Percentiles rank a stretch among this genome's conserved stretches.
phyloP scores from a whole-genome alignment of 108 stramenopile genomes.

The Skeletonema potamos region DNA sequence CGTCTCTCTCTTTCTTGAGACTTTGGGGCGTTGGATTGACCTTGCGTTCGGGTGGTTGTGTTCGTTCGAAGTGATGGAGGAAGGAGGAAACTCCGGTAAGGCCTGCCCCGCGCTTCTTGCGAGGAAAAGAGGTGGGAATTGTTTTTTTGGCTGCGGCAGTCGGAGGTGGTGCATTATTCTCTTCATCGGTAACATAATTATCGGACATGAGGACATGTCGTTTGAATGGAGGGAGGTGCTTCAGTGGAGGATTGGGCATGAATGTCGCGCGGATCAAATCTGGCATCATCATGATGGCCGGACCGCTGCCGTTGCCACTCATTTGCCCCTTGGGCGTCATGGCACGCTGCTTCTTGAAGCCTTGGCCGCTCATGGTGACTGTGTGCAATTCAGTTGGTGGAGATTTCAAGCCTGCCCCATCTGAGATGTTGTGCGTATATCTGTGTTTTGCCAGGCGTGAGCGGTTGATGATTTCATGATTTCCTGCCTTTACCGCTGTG shows the following conservation, averaged over 20 bases:
- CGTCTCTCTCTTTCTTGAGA: slow-evolving; percentile 45
- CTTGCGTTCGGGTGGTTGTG: slow-evolving; percentile 53
- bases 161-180: slow-evolving; percentile 13
- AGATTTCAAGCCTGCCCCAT: too few species aligned
- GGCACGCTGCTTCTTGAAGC: slow-evolving; percentile 26
- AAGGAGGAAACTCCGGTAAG: slow-evolving; percentile 56
- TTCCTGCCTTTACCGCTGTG: too few species aligned
- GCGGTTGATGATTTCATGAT: too few species aligned
- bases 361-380: slow-evolving; percentile 31
- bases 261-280: slow-evolving; percentile 85
- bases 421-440: too few species aligned
- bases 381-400: too few species aligned
- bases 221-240: slow-evolving; percentile 58
- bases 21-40: slow-evolving; percentile 57
- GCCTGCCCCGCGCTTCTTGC: slow-evolving; percentile 24
- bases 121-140: slow-evolving; percentile 36
- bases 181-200: slow-evolving; percentile 48
- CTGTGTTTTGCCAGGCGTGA: too few species aligned
- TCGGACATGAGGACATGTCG: slow-evolving; percentile 22
- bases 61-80: slow-evolving; percentile 65
- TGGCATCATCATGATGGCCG: slow-evolving; percentile 92
- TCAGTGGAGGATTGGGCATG: slow-evolving; percentile 85
- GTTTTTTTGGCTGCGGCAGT: slow-evolving; percentile 20
- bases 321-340: slow-evolving; percentile 83
- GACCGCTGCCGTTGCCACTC: slow-evolving; percentile 72